Conservation (phyloP, 148 eudicot genomes). For the Rhododendron molle region DNA sequence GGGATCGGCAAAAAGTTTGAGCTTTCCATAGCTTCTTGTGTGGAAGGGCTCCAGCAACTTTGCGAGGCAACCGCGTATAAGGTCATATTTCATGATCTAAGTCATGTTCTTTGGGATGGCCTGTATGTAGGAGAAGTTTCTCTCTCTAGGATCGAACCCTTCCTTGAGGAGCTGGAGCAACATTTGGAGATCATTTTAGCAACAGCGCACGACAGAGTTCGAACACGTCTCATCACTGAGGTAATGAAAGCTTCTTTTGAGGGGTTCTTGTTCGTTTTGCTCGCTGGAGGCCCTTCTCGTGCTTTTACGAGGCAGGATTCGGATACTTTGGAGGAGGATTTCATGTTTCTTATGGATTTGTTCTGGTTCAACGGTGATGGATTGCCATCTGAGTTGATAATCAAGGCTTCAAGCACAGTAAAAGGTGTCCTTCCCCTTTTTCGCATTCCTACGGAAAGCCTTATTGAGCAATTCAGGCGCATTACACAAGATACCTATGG, state of each 20-base stretch:
- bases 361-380: conserved; percentile 97
- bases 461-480: conserved; percentile 59
- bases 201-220: conserved; percentile 69
- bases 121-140: conserved; percentile 64
- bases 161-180: conserved; percentile 67
- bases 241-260: conserved; percentile 89
- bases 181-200: conserved; percentile 60
- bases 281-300: conserved; percentile 95
- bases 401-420: conserved; percentile 44
- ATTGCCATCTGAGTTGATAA: conserved; percentile 67
- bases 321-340: conserved; percentile 61
- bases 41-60: conserved; percentile 65
- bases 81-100: conserved; percentile 61
- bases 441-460: conserved; percentile 37
- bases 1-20: conserved; percentile 45
- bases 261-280: conserved; percentile 79
- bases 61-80: conserved; percentile 69
- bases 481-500: conserved; percentile 28
- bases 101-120: conserved; percentile 58
- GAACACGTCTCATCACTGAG: conserved; percentile 72
- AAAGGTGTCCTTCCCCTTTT: conserved; percentile 56
- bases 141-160: conserved; percentile 66
- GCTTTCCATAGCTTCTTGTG: conserved; percentile 56
- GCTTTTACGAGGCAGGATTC: conserved; percentile 53
- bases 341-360: conserved; percentile 58